Base-by-base conservation (phyloP, 2,329 filamentous ascomycete genomes). In the Trichophyton simii region DNA sequence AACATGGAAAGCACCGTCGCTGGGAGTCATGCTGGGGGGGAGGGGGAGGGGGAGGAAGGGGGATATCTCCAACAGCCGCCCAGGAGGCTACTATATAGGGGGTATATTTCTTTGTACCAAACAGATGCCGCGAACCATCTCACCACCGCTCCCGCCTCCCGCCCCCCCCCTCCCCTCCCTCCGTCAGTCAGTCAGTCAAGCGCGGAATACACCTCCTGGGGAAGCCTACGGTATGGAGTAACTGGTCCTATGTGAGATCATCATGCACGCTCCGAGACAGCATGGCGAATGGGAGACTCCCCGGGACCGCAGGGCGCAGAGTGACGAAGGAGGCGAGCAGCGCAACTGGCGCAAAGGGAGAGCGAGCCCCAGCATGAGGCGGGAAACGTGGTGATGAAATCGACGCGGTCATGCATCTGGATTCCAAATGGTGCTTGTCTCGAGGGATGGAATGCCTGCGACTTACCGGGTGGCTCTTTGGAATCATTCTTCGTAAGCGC, bases 401-500 rank as follows among this genome's bases (percentile, higher is more conserved):
- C 13, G 20, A 5, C 11, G 20, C 11, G 7, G 22, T 25, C 25
- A 59, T 22, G 57, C 28, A 46, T 54, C 57, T 42, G 46, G 44
- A 34, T 31, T 59, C 46, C 58, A 55, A 54, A 59, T 48, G 11
- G 28, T 18, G 22, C n/a, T 15, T 28, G 46, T 42, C 13, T 42
- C 15, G 44, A 31, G 28, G 20, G n/a, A 57, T 22, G 18, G n/a
- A 6, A 44, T 22, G 15, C 22, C 34, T 57, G 31, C 46, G 20
- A 63, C 62, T 61, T 46, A 64, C 62, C 62, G 60, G 61, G 38
- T 58, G 58, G 60, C 20, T 59, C 58, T 59, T 65, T 64, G 50
- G 63, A 58, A 58, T 61, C 60, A 31, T 61, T 61, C 25, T 63
- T 60, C 28, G 62, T 59, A 54, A 65, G 31, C 50, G 57, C 62